These are phyloP conservation scores for Dryas drummondii DNA, from an alignment of 306 rosid species.

Conservation along the genomic window DNA sequence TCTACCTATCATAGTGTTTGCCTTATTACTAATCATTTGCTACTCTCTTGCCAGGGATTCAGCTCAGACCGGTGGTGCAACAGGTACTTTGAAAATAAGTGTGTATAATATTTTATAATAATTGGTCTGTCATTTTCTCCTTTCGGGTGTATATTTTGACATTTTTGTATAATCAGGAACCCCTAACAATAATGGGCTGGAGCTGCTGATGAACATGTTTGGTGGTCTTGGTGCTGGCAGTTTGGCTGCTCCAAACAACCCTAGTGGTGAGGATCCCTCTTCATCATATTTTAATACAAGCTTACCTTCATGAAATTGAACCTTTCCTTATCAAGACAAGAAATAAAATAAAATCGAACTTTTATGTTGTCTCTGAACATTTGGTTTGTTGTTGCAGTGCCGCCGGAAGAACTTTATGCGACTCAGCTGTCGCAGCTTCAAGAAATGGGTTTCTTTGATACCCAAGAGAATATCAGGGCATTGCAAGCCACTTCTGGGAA, in stretches of 20 bases:
- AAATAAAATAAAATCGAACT: background rate
- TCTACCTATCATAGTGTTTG: conserved; percentile 2
- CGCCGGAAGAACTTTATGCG: conserved; percentile 60
- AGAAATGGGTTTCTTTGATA: conserved; percentile 67
- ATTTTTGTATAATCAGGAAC: conserved; percentile 32
- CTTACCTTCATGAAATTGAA: background rate
- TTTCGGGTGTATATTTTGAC: background rate
- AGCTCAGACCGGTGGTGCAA: conserved; percentile 41
- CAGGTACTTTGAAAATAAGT: conserved; percentile 33
- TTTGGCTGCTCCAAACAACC: conserved; percentile 41
- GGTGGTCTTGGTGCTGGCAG: conserved; percentile 65
- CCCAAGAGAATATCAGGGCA: conserved; percentile 65
- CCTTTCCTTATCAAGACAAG: background rate
- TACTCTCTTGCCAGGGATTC: conserved; percentile 44
- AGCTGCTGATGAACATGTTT: conserved; percentile 58
- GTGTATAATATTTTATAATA: background rate
- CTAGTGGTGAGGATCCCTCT: conserved; percentile 40
- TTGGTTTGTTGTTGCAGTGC: conserved; percentile 34
- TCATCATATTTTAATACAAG: background rate
- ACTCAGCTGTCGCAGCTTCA: conserved; percentile 61
- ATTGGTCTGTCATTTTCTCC: background rate
- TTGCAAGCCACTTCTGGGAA: conserved; percentile 62
- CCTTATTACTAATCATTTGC: conserved; percentile 7
- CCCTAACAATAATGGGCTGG: conserved; percentile 47
- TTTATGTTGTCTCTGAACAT: background rate